Evolutionary conservation across 805 yeast genomes (phyloP).

Genomic region (Kodamaea kaohsiungensis): DNA sequence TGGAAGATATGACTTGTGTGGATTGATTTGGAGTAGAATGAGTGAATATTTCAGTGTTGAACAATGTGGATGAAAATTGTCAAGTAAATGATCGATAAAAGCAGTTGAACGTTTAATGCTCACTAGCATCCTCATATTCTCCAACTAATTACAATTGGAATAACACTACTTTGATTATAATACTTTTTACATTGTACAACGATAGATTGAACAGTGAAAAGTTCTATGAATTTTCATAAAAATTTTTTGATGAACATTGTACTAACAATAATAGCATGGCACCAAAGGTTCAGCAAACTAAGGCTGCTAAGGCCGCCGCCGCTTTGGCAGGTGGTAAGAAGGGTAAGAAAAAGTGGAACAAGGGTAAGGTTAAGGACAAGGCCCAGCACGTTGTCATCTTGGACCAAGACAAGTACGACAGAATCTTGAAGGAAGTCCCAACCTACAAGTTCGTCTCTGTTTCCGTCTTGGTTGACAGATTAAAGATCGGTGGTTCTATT

Average conservation of each 20-base stretch:
- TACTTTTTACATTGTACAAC: too few relatives aligned
- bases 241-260: conserved; percentile 16
- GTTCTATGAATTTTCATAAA: background rate
- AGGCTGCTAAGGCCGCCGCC: conserved; percentile 99
- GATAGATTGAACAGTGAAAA: background rate
- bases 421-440: conserved; percentile 98
- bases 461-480: conserved; percentile 97
- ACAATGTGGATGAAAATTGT: too few relatives aligned
- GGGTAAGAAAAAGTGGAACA: conserved; percentile 99
- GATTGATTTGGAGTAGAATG: too few relatives aligned
- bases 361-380: conserved; percentile 99
- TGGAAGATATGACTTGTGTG: too few relatives aligned
- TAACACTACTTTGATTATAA: too few relatives aligned
- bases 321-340: conserved; percentile 99
- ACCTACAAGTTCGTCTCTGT: conserved; percentile 98
- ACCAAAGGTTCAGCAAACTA: conserved; percentile 98
- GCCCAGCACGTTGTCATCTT: conserved; percentile 96
- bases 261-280: conserved; percentile 67
- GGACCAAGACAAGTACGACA: conserved; percentile 99
- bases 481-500: conserved; percentile 98
- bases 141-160: too few relatives aligned
- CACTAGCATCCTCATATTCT: too few relatives aligned
- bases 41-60: too few relatives aligned
- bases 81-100: too few relatives aligned
- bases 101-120: too few relatives aligned